Percentiles rank a stretch among this genome's conserved stretches.
phyloP scores from a whole-genome alignment of 305 asterid species.

The Coffea humblotiana region DNA sequence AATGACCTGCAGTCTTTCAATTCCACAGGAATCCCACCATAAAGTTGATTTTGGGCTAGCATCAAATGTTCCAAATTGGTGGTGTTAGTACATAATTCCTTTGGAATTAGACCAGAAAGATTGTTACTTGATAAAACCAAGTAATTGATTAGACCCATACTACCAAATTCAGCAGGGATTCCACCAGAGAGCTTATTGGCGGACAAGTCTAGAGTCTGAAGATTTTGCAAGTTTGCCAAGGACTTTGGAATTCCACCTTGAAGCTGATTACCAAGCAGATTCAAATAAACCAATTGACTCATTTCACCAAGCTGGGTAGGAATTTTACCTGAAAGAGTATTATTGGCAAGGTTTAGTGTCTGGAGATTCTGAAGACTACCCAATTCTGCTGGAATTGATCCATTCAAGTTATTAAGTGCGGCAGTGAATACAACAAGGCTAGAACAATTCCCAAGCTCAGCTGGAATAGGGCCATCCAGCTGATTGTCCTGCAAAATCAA shows the following conservation, averaged over 20 bases:
- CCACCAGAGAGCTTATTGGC: conserved; percentile 62
- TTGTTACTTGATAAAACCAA: conserved; percentile 67
- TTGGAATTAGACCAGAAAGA: conserved; percentile 64
- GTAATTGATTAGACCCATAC: conserved; percentile 42
- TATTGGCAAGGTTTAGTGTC: conserved; percentile 63
- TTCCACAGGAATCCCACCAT: conserved; percentile 59
- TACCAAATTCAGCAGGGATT: conserved; percentile 65
- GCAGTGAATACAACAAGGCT: conserved; percentile 57
- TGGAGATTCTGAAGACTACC: conserved; percentile 45
- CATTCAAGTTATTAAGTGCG: conserved; percentile 59
- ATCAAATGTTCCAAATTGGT: conserved; percentile 59
- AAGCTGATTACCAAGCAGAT: conserved; percentile 70
- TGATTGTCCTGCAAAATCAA: conserved; percentile 63
- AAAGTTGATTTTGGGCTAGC: conserved; percentile 57
- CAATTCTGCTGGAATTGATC: conserved; percentile 59
- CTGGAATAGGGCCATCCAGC: conserved; percentile 62
- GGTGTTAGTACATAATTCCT: conserved; percentile 51
- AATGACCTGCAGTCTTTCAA: conserved; percentile 53
- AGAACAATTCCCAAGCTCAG: conserved; percentile 58
- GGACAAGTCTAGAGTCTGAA: conserved; percentile 66
- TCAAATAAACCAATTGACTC: conserved; percentile 49
- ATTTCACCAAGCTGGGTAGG: conserved; percentile 52
- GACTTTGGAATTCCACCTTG: conserved; percentile 65
- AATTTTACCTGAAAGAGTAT: conserved; percentile 63
- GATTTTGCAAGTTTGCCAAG: conserved; percentile 41